Evolutionary conservation across 306 rosid species (phyloP).

Genomic region (Vigna angularis): DNA sequence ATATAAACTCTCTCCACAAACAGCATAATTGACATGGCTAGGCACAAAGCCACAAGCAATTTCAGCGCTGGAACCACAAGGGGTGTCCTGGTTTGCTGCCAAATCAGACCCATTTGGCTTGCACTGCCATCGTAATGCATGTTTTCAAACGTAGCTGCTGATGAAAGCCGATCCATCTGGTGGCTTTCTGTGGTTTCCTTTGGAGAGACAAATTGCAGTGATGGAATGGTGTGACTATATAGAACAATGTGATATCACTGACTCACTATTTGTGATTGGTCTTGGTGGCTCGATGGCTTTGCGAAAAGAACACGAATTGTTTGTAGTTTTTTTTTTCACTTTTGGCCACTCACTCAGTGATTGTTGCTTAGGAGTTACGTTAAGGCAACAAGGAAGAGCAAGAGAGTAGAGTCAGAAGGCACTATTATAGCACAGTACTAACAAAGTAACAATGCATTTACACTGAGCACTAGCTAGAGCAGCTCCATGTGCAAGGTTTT

Average conservation of each 20-base stretch:
- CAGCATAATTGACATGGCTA: slow-evolving; percentile 81
- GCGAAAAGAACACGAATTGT: slow-evolving; percentile 69
- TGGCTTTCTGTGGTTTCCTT: slow-evolving; percentile 22
- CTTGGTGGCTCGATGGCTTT: slow-evolving; percentile 44
- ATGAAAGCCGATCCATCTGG: slow-evolving; percentile 52
- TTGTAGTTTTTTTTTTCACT: slow-evolving; percentile 36
- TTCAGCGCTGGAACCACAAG: slow-evolving; percentile 71
- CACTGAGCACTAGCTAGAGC: slow-evolving; percentile 35
- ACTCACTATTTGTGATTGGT: slow-evolving; percentile 10
- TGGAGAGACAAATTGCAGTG: slow-evolving; percentile 8
- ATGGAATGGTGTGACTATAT: slow-evolving; percentile 28
- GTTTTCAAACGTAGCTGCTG: slow-evolving; percentile 37
- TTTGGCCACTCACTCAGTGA: slow-evolving; percentile 38
- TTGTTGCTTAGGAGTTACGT: slow-evolving; percentile 74
- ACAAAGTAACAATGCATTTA: slow-evolving; percentile 28
- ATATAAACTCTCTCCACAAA: slow-evolving; percentile 82
- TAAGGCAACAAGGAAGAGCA: slow-evolving; percentile 48
- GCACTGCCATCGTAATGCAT: slow-evolving; percentile 49
- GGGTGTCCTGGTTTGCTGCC: slow-evolving; percentile 68
- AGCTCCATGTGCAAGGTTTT: slow-evolving; percentile 40
- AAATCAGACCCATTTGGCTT: slow-evolving; percentile 56
- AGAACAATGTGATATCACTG: not conserved
- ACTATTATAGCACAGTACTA: slow-evolving; percentile 38
- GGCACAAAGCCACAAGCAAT: slow-evolving; percentile 57
- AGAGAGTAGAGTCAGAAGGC: slow-evolving; percentile 42